Evolutionary conservation across 441 rosid genomes (phyloP).

Genomic region (Populus hybrid): DNA sequence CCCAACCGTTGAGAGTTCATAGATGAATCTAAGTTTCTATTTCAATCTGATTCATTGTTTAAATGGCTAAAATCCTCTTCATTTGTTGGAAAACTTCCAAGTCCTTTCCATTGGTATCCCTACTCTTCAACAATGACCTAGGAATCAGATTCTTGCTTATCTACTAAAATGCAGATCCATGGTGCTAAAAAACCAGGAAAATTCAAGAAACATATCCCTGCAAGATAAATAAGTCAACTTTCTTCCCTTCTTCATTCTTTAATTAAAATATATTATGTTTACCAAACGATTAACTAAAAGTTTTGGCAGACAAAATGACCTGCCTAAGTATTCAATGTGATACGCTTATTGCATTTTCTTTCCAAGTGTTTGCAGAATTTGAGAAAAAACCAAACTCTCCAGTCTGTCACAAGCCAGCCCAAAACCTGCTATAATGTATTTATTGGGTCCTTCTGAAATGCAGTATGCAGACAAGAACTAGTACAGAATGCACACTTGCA

Average conservation of each 20-base stretch:
- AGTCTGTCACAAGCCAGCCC: not conserved
- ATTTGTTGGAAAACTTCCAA: not conserved
- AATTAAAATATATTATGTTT: not conserved
- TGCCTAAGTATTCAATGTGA: not conserved
- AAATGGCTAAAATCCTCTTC: not conserved
- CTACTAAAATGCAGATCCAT: not conserved
- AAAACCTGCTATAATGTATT: not conserved
- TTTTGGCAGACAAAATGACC: not conserved
- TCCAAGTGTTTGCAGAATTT: not conserved
- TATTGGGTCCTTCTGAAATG: not conserved
- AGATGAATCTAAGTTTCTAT: not conserved
- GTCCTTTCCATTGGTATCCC: not conserved
- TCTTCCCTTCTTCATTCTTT: not conserved
- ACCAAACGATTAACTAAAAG: not conserved
- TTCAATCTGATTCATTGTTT: not conserved
- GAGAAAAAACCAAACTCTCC: not conserved
- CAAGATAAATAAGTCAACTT: not conserved
- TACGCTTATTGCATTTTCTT: not conserved
- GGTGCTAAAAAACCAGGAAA: not conserved
- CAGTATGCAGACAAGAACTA: not conserved
- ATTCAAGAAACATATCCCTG: not conserved
- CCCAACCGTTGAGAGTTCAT: not conserved
- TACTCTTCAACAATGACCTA: not conserved
- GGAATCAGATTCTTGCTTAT: not conserved
- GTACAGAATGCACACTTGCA: not conserved